Evolutionary conservation across 352 stramenopile species (phyloP), one percentile per base, ranked within the genome.

Genomic region (Phytophthora macrochlamydospora): DNA sequence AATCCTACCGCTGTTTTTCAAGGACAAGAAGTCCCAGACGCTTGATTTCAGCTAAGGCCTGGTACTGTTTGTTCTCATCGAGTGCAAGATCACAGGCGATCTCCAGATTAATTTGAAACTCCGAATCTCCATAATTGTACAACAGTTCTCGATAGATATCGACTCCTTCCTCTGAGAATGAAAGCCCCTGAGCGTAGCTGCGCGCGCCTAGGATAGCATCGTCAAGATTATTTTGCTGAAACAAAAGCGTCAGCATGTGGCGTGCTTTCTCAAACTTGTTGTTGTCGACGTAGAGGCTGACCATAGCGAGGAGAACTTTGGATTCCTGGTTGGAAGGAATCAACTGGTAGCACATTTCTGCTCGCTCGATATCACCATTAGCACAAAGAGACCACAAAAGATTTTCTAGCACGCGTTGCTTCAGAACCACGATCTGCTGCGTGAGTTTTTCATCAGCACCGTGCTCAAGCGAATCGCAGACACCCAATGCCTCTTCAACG

Each of bases 71-170:
- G 35, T 38, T 67, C 43, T 62, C 79, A 71, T 61, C 66, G 46
- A 61, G 60, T 51, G 79, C 78, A 4, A 92, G 67, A 50, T 65
- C 71, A 40, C 78, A 91, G n/a, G 80, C 83, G 12, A 94, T 64
- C 56, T 92, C 86, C 31, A 92, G 46, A 49, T 76, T 80, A 42
- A 94, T 91, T 30, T 81, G 67, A 29, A 90, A 57, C 18, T 67
- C 62, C 29, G 76, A 57, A 59, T 88, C 81, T 3, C 80, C 83
- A 32, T 89, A 91, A 35, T 87, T 81, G 42, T 75, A 66, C n/a
- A 83, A 68, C 6, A 94, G 67, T 9, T 86, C 71, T 48, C 79
- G 64, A 68, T 90, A 94, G 52, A 93, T 69, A 35, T 81, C 54
- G 30, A 91, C 46, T 4, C 82, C 78, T 48, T 86, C 73, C 2